A percentile compares a stretch with the other conserved stretches of the same genome.
phyloP scores from a whole-genome alignment of 2,329 filamentous ascomycete species.

The Ophiobolus disseminans region DNA sequence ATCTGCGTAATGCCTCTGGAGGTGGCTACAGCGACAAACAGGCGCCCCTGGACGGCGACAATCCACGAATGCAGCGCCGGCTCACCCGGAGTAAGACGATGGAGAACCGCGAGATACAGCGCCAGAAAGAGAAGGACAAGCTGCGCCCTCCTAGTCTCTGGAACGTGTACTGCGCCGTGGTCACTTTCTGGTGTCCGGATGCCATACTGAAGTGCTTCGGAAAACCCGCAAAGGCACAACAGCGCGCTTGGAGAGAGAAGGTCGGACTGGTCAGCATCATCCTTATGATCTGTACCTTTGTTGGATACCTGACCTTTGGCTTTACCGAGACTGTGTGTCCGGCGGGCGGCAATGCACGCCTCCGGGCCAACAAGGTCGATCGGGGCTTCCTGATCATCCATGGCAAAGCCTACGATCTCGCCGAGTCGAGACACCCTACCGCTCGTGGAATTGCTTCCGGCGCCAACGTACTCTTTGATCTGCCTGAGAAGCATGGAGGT shows the following conservation, averaged over 20 bases:
- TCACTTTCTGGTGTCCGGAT: constrained; percentile 95
- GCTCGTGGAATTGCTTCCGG: constrained; percentile 77
- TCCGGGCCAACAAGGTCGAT: constrained; percentile 83
- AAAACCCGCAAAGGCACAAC: constrained; percentile 82
- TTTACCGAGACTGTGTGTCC: constrained; percentile 91
- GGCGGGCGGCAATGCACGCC: constrained; percentile 67
- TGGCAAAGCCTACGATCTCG: constrained; percentile 85
- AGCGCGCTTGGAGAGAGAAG: constrained; percentile 96
- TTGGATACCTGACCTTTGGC: constrained; percentile 95
- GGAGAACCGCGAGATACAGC: constrained; percentile 66
- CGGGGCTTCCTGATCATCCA: constrained; percentile 95
- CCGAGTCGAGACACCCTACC: constrained; percentile 76
- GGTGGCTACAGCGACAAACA: constrained; percentile 49
- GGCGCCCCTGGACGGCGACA: constrained; percentile 40
- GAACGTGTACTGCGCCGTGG: constrained; percentile 91
- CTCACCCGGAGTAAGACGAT: constrained; percentile 68
- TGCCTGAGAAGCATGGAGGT: constrained; percentile 82
- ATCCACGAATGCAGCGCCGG: constrained; percentile 60
- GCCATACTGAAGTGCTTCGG: constrained; percentile 85
- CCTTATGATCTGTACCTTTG: constrained; percentile 81
- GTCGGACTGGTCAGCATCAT: constrained; percentile 97
- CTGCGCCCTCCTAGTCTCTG: constrained; percentile 84
- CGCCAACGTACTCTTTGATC: constrained; percentile 84
- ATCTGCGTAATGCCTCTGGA: constrained; percentile 48
- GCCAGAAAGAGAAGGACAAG: constrained; percentile 66